Evolutionary conservation across 2,329 filamentous ascomycete species (phyloP).

Genomic region (Venturia carpophila): DNA sequence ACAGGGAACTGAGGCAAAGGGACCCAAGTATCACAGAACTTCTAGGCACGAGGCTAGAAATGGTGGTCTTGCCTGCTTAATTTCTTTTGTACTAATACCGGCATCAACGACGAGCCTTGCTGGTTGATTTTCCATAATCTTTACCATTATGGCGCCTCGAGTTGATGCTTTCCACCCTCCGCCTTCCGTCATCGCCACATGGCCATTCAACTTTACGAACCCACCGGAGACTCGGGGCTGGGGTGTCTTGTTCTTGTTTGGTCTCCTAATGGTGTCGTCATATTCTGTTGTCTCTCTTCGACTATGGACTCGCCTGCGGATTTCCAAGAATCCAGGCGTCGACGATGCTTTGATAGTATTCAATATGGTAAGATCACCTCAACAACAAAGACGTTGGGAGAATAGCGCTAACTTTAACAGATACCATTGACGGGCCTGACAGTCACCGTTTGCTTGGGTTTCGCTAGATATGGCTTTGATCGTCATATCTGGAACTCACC

Average conservation of each 20-base stretch:
- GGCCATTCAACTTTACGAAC: slow-evolving; percentile 9
- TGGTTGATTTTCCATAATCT: neutral
- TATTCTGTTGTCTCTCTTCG: slow-evolving; percentile 21
- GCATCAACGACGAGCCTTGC: neutral
- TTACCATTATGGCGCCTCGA: neutral
- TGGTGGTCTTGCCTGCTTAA: neutral
- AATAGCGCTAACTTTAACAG: slow-evolving; percentile 16
- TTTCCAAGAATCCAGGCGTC: slow-evolving; percentile 20
- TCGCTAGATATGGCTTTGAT: slow-evolving; percentile 14
- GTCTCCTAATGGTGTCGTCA: slow-evolving; percentile 20
- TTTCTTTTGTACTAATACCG: neutral
- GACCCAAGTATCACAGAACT: neutral
- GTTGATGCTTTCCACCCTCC: slow-evolving; percentile 6
- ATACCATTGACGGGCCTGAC: slow-evolving; percentile 20
- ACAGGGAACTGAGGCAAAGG: neutral
- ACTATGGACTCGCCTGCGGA: slow-evolving; percentile 21
- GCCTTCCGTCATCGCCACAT: slow-evolving; percentile 2
- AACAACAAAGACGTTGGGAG: neutral
- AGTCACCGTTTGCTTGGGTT: neutral
- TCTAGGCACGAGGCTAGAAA: neutral
- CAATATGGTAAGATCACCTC: slow-evolving; percentile 20
- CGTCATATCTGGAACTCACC: slow-evolving; percentile 13
- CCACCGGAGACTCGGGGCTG: slow-evolving; percentile 30
- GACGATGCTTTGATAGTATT: slow-evolving; percentile 23
- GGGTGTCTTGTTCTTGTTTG: slow-evolving; percentile 35